Base-by-base conservation (phyloP, 2,329 filamentous ascomycete genomes). In the Byssoonygena ceratinophila region DNA sequence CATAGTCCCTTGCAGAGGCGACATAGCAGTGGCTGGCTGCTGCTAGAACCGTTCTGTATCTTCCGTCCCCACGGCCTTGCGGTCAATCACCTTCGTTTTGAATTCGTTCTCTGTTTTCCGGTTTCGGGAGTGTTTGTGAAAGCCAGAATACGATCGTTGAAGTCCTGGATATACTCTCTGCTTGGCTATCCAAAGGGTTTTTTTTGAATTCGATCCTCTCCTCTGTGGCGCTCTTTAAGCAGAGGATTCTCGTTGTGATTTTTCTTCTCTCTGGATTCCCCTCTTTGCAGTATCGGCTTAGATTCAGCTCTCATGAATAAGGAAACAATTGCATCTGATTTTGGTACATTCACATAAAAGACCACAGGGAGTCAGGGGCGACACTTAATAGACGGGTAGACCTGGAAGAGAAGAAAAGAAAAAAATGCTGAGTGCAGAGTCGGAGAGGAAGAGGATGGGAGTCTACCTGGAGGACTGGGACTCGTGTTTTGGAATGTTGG, bases 1-100 rank as follows among this genome's bases (percentile, higher is more conserved):
- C 4, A 4, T n/a, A 25, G 6, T 18, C 41, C 40, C 32, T 36
- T 45, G 20, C 12, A 23, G 32, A 43, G 45, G 51, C 27, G 37
- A 37, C 16, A 37, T 29, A 51, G 54, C 51, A 51, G 46, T 50
- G 44, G 54, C 54, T 53, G 54, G 54, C 54, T 53, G 29, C 52
- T 51, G 51, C 44, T 51, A 34, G 22, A 40, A 22, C 6, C 6
- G 9, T 25, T 41, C 7, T 23, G 36, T 32, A 18, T 32, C 18
- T 11, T 7, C 31, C 11, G 14, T n/a, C 34, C 18, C 34, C 18
- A 23, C 20, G 27, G 25, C 11, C 22, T 16, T 43, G 18, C 41
- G 18, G 22, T 51, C 31, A 16, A 44, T 51, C 40, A 22, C 27
- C 14, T 43, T 34, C 27, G 9, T 25, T 34, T n/a, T 3, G 11